Base-by-base conservation (phyloP, 768 basidiomycete species). In the Suillus hirtellus region DNA sequence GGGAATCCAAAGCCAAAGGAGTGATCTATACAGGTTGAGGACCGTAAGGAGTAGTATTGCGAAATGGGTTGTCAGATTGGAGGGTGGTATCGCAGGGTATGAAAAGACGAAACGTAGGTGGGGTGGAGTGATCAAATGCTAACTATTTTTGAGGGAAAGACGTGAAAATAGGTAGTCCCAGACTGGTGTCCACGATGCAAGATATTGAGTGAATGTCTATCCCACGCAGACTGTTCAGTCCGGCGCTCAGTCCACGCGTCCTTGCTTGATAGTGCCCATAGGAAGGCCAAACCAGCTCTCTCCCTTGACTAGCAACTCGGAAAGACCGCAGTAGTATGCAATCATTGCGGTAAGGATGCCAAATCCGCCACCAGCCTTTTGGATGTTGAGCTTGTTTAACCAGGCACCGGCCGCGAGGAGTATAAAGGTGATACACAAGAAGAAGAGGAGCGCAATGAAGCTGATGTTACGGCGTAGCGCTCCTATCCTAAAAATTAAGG, bases 391-490 rank as follows among this genome's bases (percentile, higher is more conserved):
- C 0, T 65, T 67, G 35, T 65, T 70, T 7, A 72, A 68, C 72
- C 78, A 81, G 68, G 73, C 68, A 67, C 81, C 80, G 12, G 74
- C 65, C 5, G 76, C 77, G 47, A 86, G 77, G 17, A 85, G 63
- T 47, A 80, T 47, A 76, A 84, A 89, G 7, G 87, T 87, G 58
- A 83, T 63, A 35, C 75, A 77, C 24, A 89, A 80, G 80, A 77
- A 84, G 73, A 78, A 73, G 71, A 88, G 83, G 19, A 89, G 71
- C 0, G 79, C 71, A 17, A 81, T 72, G 21, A 88, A 75, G 42
- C 79, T 80, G 46, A 86, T 44, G 54, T 82, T 86, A 31, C 81
- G 79, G 63, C 84, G 80, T 3, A 84, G 71, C 2, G 82, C 72
- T n/a, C 79, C 86, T 43, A 88, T 58, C 44, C 83, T 84, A 58